phyloP scores from a whole-genome alignment of 2,329 filamentous ascomycete genomes.

The Biscogniauxia sp. region DNA sequence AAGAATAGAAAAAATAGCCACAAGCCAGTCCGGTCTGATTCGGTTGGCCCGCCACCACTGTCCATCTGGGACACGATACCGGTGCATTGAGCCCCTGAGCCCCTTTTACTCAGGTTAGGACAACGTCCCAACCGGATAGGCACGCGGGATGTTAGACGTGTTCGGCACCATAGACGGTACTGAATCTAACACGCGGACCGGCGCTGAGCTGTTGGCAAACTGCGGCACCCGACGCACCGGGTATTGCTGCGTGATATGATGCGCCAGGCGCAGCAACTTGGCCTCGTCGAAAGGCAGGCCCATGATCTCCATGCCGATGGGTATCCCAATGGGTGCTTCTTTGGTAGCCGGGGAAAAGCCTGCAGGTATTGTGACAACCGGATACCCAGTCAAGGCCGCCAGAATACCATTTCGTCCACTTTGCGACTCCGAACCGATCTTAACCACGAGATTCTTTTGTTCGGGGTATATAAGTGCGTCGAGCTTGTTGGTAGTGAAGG shows the following conservation, averaged over 20 bases:
- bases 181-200: constrained; percentile 36
- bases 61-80: background rate
- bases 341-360: constrained; percentile 49
- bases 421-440: constrained; percentile 55
- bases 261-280: constrained; percentile 52
- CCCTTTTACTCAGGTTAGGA: constrained; percentile 13
- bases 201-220: constrained; percentile 41
- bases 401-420: constrained; percentile 47
- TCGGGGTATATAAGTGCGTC: constrained; percentile 5
- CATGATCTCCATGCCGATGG: constrained; percentile 64
- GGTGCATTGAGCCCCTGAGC: constrained; percentile 1
- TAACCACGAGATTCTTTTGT: constrained; percentile 17
- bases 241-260: constrained; percentile 44
- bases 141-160: constrained; percentile 37
- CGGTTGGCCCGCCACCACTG: too few species aligned
- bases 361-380: constrained; percentile 46
- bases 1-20: too few species aligned
- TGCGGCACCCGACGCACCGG: constrained; percentile 45
- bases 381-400: constrained; percentile 29
- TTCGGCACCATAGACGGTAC: constrained; percentile 47
- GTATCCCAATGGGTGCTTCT: constrained; percentile 55
- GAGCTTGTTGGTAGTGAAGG: constrained; percentile 1
- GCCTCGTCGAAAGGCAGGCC: constrained; percentile 54
- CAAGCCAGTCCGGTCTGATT: too few species aligned
- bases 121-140: constrained; percentile 48